phyloP scores from a whole-genome alignment of 2,329 filamentous ascomycete genomes.

The Paecilomyces niveus region DNA sequence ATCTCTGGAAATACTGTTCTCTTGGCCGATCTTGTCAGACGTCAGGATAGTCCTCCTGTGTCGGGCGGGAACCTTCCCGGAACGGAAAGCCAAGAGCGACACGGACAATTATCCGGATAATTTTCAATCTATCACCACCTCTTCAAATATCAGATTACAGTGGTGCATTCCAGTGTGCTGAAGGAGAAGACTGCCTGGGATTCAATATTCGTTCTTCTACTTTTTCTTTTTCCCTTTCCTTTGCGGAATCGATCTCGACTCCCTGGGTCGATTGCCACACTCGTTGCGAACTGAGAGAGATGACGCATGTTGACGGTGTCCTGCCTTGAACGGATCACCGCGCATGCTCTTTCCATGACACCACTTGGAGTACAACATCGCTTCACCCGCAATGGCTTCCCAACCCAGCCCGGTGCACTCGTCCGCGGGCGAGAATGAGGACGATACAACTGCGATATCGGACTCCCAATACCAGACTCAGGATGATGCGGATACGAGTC shows the following conservation, averaged over 20 bases:
- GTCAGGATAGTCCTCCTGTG: background rate
- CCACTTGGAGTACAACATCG: background rate
- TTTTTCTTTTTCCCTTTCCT: background rate
- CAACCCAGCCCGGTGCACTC: slow-evolving; percentile 5
- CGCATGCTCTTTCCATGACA: background rate
- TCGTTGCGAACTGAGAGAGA: background rate
- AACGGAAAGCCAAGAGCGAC: background rate
- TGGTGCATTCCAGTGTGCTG: background rate
- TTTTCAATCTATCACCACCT: background rate
- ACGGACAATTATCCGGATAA: background rate
- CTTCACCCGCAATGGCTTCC: slow-evolving; percentile 1
- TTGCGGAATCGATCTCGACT: background rate
- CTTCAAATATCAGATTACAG: background rate
- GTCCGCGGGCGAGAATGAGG: slow-evolving; percentile 3
- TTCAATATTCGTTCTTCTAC: background rate
- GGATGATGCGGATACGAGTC: slow-evolving; percentile 6
- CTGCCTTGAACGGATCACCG: background rate
- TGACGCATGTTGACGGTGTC: background rate
- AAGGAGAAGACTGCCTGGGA: background rate
- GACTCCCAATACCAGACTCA: slow-evolving; percentile 9
- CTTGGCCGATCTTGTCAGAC: background rate
- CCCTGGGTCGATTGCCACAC: background rate
- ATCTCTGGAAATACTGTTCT: background rate
- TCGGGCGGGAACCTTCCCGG: background rate
- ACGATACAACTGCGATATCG: slow-evolving; percentile 3